phyloP scores from a whole-genome alignment of 192 early-diverging fungal genomes.

The Funneliformis geosporum region DNA sequence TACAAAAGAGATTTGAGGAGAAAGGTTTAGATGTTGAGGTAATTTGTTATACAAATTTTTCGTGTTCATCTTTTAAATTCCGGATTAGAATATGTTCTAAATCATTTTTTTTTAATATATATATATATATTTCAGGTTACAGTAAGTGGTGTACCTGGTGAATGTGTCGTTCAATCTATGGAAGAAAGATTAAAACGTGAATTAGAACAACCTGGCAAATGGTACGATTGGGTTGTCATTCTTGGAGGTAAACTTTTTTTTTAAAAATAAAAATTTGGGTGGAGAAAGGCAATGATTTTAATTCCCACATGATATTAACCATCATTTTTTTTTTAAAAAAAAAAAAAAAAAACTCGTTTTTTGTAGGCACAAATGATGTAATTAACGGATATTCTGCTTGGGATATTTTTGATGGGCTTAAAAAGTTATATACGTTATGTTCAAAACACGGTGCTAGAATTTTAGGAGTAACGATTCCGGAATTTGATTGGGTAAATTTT shows the following conservation, averaged over 20 bases:
- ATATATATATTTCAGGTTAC: slow-evolving; percentile 15
- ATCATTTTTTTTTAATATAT: not conserved
- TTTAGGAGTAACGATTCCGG: slow-evolving; percentile 27
- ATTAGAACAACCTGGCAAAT: slow-evolving; percentile 34
- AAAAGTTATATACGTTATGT: slow-evolving; percentile 26
- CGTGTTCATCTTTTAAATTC: not conserved
- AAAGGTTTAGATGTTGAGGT: slow-evolving; percentile 34
- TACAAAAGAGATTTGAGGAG: slow-evolving; percentile 31
- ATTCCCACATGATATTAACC: not conserved
- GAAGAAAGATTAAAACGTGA: slow-evolving; percentile 33
- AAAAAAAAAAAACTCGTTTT: not conserved
- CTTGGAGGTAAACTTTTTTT: slow-evolving; percentile 24
- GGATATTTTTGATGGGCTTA: slow-evolving; percentile 29
- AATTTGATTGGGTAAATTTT: slow-evolving; percentile 29
- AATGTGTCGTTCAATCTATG: slow-evolving; percentile 20
- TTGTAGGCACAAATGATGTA: slow-evolving; percentile 29
- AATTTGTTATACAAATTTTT: not conserved
- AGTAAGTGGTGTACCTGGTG: slow-evolving; percentile 32
- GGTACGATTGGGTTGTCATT: slow-evolving; percentile 33
- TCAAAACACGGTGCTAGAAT: slow-evolving; percentile 28
- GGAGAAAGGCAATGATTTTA: too few relatives aligned
- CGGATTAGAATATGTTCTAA: not conserved
- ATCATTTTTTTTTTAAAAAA: too few relatives aligned
- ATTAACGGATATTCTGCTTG: slow-evolving; percentile 29
- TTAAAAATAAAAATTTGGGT: too few relatives aligned